Base-by-base conservation (phyloP, 441 rosid species). In the Syzygium syzygioides region DNA sequence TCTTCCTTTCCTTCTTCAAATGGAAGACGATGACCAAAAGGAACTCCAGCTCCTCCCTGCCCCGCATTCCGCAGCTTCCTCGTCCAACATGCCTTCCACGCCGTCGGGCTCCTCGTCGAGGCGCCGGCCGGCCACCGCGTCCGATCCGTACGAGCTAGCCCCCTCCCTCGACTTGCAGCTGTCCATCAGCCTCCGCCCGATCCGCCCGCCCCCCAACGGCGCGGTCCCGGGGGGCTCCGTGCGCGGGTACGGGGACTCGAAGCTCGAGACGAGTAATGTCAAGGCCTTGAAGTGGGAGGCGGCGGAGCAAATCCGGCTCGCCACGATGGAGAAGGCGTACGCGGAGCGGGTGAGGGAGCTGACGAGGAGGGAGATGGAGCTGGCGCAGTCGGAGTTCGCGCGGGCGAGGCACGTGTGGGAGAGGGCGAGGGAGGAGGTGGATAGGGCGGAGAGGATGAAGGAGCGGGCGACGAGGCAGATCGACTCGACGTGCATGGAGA, bases 301-400 rank as follows among this genome's bases (percentile, higher is more conserved):
- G 85, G 96, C 96, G 30, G 99, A 98, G 95, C 98, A 95, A 85
- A 96, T 96, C 85, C 92, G 98, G 45, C 56, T 97, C 87, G 98
- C 98, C 1, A 94, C 98, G 0, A 93, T 97, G 8, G 99, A 97
- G 84, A 98, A 95, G 91, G 98, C 96, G 26, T 98, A 98, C 79
- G 99, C 99, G 1, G 99, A 98, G 93, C 93, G 98, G 79, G 97
- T 98, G 71, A 93, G 98, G 94, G 99, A 98, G 92, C 93, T 95
- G 52, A 95, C 98, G 50, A 91, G 95, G 90, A 93, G 95, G 93
- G 99, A 98, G 92, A 96, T 97, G 96, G 99, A 95, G 93, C 52
- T 97, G 92, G 99, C 99, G 8, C 98, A 97, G 85, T 94, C 98
- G 18, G 99, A 97, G 92, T 97, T 98, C 25, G 92, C 96, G 2